phyloP scores from a whole-genome alignment of 805 yeast genomes.

The Starmerella ratchasimensis region DNA sequence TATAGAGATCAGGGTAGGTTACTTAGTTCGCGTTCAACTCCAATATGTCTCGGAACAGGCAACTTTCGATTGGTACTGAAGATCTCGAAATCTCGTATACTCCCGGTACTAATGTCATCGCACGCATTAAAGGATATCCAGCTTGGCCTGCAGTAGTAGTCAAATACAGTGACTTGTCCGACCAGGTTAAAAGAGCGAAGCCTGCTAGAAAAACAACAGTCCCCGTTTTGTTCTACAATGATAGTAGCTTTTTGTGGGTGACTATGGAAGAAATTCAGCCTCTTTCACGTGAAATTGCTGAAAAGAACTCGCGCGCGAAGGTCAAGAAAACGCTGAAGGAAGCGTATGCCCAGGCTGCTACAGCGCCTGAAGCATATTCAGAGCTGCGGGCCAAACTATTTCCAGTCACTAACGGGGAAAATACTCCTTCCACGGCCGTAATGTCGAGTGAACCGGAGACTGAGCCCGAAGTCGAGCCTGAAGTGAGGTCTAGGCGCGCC shows the following conservation, averaged over 20 bases:
- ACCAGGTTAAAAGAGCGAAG: slow-evolving; percentile 34
- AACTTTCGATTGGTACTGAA: too few species aligned
- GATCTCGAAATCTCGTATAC: slow-evolving; percentile 32
- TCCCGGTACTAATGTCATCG: slow-evolving; percentile 45
- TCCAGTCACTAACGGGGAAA: neutral
- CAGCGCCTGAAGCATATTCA: slow-evolving; percentile 16
- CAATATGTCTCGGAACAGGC: too few species aligned
- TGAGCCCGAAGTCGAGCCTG: neutral
- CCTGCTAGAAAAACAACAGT: slow-evolving; percentile 32
- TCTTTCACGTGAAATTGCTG: slow-evolving; percentile 14
- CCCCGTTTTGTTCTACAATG: slow-evolving; percentile 54
- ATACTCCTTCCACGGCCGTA: neutral
- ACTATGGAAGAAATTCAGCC: slow-evolving; percentile 22
- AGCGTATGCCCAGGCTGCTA: slow-evolving; percentile 20
- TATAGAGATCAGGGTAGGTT: too few species aligned
- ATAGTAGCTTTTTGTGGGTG: slow-evolving; percentile 59
- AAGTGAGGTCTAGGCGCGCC: slow-evolving; percentile 1
- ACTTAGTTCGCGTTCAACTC: too few species aligned
- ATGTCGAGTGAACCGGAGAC: slow-evolving; percentile 1
- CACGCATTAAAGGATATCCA: slow-evolving; percentile 69
- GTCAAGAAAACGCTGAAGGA: slow-evolving; percentile 15
- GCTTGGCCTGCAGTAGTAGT: slow-evolving; percentile 81
- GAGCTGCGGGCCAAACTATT: slow-evolving; percentile 9
- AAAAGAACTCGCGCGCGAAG: slow-evolving; percentile 14
- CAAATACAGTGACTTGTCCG: slow-evolving; percentile 47